A percentile compares a stretch with the other conserved stretches of the same genome.
Evolutionary conservation across 139 green algal species (phyloP).

Genomic region (Coccomyxa sp.): DNA sequence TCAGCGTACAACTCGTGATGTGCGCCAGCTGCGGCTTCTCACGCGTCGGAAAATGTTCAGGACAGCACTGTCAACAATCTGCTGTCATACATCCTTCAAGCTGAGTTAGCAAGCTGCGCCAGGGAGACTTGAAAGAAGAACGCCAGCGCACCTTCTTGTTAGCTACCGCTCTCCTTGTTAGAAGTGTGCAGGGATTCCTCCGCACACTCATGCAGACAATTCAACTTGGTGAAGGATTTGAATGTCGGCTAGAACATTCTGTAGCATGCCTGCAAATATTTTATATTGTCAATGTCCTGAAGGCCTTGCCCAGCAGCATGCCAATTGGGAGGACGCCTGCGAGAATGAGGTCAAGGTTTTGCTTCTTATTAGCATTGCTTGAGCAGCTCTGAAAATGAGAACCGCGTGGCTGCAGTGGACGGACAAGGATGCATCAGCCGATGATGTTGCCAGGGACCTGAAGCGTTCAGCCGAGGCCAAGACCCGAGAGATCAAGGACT

Average conservation of each 20-base stretch:
- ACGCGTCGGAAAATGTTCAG: neutral
- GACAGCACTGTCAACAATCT: neutral
- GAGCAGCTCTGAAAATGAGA: too few relatives aligned
- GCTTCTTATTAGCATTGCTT: neutral
- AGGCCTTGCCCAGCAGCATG: neutral
- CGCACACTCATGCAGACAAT: too few relatives aligned
- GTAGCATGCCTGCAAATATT: neutral
- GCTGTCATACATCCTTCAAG: neutral
- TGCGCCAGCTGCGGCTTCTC: neutral
- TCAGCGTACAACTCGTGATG: neutral
- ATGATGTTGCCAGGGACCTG: neutral
- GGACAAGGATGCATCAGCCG: neutral
- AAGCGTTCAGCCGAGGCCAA: neutral
- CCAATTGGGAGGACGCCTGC: neutral
- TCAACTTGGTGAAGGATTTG: neutral
- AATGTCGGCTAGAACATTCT: neutral
- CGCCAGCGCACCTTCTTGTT: too few relatives aligned
- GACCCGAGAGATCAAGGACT: conserved; percentile 3
- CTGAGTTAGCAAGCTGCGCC: too few relatives aligned
- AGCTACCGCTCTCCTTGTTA: too few relatives aligned
- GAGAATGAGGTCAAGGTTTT: neutral
- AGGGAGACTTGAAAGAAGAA: too few relatives aligned
- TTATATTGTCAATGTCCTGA: neutral
- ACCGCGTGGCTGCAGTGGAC: neutral
- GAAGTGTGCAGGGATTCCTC: too few relatives aligned